Percentiles rank a stretch among this genome's conserved stretches.
These are phyloP conservation scores for Trichocladium uniseriatum DNA, from an alignment of 495 filamentous ascomycete species.

Conservation along the genomic window DNA sequence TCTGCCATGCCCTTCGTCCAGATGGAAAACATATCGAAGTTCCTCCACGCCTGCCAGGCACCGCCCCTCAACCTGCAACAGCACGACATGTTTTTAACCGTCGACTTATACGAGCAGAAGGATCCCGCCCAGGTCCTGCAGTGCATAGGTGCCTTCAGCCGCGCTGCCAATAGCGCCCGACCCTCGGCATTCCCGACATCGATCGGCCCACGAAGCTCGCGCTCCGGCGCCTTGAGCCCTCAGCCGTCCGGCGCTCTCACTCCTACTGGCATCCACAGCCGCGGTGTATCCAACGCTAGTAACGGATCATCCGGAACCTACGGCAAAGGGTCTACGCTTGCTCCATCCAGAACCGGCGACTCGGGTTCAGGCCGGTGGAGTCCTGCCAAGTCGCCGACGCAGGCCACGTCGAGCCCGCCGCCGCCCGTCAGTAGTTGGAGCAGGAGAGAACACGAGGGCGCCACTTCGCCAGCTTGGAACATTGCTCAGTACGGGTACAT, in stretches of 20 bases:
- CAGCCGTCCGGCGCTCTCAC: conserved; percentile 52
- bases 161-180: conserved; percentile 68
- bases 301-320: conserved; percentile 51
- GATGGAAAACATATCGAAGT: conserved; percentile 99
- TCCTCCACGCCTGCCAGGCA: conserved; percentile 75
- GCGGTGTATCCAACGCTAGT: conserved; percentile 61
- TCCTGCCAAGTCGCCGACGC: conserved; percentile 48
- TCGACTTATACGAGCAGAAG: conserved; percentile 93
- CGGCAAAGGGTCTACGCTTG: conserved; percentile 31
- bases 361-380: conserved; percentile 49
- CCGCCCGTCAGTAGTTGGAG: conserved; percentile 76
- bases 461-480: conserved; percentile 90
- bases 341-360: conserved; percentile 38
- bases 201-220: conserved; percentile 60
- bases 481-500: conserved; percentile 98
- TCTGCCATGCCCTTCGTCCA: conserved; percentile 96
- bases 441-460: conserved; percentile 68
- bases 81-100: conserved; percentile 94
- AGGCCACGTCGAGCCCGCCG: conserved; percentile 30
- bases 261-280: conserved; percentile 41
- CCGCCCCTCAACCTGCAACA: conserved; percentile 79
- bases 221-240: conserved; percentile 54
- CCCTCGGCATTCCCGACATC: conserved; percentile 61
- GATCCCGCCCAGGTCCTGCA: conserved; percentile 95
- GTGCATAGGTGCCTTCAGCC: conserved; percentile 84